Conservation (phyloP, 768 basidiomycete genomes). For the Nidularia pulvinata region DNA sequence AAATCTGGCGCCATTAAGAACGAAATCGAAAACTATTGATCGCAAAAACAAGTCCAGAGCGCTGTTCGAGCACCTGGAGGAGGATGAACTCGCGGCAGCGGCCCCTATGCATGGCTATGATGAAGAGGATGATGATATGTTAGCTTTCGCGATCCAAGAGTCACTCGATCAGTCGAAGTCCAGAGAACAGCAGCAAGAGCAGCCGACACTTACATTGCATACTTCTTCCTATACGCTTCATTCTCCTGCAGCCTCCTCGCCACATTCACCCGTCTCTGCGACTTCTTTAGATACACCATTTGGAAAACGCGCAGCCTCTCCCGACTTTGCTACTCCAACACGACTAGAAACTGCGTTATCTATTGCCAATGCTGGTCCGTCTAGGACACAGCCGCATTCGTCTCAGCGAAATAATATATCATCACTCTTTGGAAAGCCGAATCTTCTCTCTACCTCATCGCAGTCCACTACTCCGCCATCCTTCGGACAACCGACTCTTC, state of each 20-base stretch:
- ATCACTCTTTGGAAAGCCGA: conserved; percentile 6
- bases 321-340: conserved; percentile 40
- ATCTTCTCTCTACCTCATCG: background rate
- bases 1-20: conserved; percentile 23
- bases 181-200: no score
- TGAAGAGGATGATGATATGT: conserved; percentile 53
- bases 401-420: conserved; percentile 1
- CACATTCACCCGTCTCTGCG: no score
- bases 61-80: conserved; percentile 52
- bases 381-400: conserved; percentile 14
- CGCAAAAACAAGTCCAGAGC: conserved; percentile 36
- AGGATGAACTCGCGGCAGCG: conserved; percentile 36
- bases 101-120: conserved; percentile 21
- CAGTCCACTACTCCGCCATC: background rate
- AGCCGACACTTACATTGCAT: no score
- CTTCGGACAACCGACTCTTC: conserved; percentile 26
- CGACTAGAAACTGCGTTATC: conserved; percentile 69
- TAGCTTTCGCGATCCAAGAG: conserved; percentile 62
- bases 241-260: no score
- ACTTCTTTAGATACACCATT: no score
- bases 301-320: no score
- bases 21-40: conserved; percentile 20
- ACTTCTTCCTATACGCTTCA: no score
- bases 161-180: conserved; percentile 48
- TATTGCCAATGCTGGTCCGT: conserved; percentile 58